phyloP scores from a whole-genome alignment of 2,329 filamentous ascomycete species.

The Microdochium trichocladiopsis region DNA sequence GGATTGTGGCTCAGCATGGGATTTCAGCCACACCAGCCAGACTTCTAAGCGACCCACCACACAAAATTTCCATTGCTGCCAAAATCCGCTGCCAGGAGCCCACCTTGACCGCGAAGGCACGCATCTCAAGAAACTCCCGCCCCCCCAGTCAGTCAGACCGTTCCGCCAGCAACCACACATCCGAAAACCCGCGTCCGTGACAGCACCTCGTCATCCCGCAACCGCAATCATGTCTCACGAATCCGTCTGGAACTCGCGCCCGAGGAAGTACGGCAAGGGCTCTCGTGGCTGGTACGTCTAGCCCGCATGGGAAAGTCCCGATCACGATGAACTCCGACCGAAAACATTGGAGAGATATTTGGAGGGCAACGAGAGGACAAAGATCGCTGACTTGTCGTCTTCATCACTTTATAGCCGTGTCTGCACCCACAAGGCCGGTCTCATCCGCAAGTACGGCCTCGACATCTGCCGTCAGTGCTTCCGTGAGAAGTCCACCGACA shows the following conservation, averaged over 20 bases:
- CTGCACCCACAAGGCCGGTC: slow-evolving; percentile 92
- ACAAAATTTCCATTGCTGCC: slow-evolving; percentile 1
- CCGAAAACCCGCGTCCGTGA: slow-evolving; percentile 20
- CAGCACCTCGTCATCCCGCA: slow-evolving; percentile 19
- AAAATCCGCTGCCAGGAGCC: not conserved
- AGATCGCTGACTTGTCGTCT: slow-evolving; percentile 21
- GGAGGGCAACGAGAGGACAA: slow-evolving; percentile 30
- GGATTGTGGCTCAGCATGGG: not conserved
- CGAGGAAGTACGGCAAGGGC: slow-evolving; percentile 96
- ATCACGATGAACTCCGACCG: slow-evolving; percentile 14
- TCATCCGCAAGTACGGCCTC: slow-evolving; percentile 99
- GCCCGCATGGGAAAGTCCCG: slow-evolving; percentile 1
- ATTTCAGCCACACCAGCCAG: not conserved
- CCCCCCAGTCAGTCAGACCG: not conserved
- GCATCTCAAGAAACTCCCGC: not conserved
- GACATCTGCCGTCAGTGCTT: slow-evolving; percentile 80
- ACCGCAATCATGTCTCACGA: slow-evolving; percentile 64
- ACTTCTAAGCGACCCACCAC: not conserved
- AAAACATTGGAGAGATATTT: slow-evolving; percentile 41
- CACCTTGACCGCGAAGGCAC: not conserved
- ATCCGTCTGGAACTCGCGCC: slow-evolving; percentile 98
- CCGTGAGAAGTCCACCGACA: slow-evolving; percentile 66
- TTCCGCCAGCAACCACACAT: slow-evolving; percentile 16
- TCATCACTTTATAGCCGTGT: slow-evolving; percentile 41
- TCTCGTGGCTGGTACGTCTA: slow-evolving; percentile 78